These are phyloP conservation scores for Lepidium sativum DNA, from an alignment of 345 rosid genomes.

Conservation along the genomic window DNA sequence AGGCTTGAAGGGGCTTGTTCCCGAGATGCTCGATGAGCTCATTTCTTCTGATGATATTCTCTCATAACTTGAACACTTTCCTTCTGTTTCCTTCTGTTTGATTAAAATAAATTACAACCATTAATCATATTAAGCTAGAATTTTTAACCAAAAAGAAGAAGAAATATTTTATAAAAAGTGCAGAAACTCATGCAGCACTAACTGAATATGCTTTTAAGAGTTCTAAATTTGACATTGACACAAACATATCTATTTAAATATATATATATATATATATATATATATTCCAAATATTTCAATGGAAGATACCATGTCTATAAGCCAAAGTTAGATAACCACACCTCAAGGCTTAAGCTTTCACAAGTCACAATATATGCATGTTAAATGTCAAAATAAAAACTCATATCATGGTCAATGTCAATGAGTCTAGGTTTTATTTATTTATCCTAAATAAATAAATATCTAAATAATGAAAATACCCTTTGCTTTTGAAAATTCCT, in stretches of 20 bases:
- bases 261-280: too few relatives aligned
- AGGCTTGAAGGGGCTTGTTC: constrained; percentile 76
- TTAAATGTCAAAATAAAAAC: constrained; percentile 26
- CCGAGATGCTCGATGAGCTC: constrained; percentile 67
- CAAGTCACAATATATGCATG: constrained; percentile 16
- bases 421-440: constrained; percentile 24
- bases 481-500: constrained; percentile 26
- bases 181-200: constrained; percentile 7
- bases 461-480: constrained; percentile 26
- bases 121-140: not conserved
- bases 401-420: constrained; percentile 26
- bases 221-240: constrained; percentile 10
- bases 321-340: constrained; percentile 24
- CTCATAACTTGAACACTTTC: constrained; percentile 67
- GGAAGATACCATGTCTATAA: constrained; percentile 3
- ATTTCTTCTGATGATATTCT: constrained; percentile 57
- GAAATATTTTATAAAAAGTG: too few relatives aligned
- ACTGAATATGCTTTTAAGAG: too few relatives aligned
- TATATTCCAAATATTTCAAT: not conserved
- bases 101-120: not conserved
- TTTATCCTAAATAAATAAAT: not conserved
- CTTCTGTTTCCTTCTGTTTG: constrained; percentile 54
- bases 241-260: not conserved
- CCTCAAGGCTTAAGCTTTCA: constrained; percentile 27
- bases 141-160: not conserved